Conservation (phyloP, 2,329 filamentous ascomycete species). For the Fusarium tuaranense region DNA sequence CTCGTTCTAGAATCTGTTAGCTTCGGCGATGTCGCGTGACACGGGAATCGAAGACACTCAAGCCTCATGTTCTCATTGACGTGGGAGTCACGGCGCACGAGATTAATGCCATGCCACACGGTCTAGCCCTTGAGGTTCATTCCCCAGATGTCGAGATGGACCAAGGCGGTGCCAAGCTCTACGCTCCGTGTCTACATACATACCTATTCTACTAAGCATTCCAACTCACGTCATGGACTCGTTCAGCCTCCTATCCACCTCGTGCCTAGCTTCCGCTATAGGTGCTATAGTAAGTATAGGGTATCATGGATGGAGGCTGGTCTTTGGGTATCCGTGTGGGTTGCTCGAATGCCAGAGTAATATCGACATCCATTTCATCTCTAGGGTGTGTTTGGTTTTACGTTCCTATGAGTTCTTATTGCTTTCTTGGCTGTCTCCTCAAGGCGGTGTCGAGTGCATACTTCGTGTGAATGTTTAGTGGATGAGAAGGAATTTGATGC, state of each 20-base stretch:
- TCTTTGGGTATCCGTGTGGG: not conserved
- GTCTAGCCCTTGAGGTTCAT: conserved; percentile 9
- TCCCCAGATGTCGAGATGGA: conserved; percentile 10
- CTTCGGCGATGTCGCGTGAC: not conserved
- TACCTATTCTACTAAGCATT: not conserved
- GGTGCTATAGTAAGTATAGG: not conserved
- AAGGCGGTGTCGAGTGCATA: not conserved
- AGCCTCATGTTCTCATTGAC: not conserved
- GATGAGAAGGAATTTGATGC: not conserved
- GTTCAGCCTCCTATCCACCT: not conserved
- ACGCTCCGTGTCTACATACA: not conserved
- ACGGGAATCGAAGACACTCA: not conserved
- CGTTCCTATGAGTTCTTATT: not conserved
- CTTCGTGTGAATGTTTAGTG: not conserved
- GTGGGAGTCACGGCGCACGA: not conserved
- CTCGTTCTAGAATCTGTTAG: not conserved
- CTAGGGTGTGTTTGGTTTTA: not conserved
- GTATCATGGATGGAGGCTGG: not conserved
- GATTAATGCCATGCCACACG: not conserved
- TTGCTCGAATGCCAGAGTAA: not conserved
- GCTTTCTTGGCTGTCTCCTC: not conserved
- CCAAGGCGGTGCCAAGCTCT: not conserved
- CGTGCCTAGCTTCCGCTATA: not conserved
- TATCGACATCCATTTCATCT: not conserved
- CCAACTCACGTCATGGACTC: not conserved